phyloP scores from a whole-genome alignment of 768 basidiomycete species.

The Trametes cingulata region DNA sequence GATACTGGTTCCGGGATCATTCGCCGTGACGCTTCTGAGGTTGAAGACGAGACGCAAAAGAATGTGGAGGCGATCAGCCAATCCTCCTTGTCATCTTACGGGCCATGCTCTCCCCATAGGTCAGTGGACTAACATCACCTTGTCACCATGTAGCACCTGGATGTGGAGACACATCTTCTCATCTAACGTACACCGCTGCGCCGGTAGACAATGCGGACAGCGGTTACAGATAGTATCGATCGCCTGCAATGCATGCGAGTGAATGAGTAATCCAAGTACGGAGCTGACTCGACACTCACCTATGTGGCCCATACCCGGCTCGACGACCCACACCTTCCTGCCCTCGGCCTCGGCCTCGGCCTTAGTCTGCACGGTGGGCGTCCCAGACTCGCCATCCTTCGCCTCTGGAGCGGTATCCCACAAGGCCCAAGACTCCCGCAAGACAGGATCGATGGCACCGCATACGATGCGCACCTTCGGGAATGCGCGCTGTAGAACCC shows the following conservation, averaged over 20 bases:
- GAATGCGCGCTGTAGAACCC: conserved; percentile 79
- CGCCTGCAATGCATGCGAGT: conserved; percentile 27
- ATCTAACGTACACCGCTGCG: neutral
- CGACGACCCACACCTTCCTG: conserved; percentile 77
- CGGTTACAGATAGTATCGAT: conserved; percentile 41
- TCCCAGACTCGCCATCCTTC: neutral
- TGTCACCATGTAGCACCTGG: too few species aligned
- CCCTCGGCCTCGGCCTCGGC: conserved; percentile 37
- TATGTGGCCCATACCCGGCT: conserved; percentile 89
- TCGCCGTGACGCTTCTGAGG: too few species aligned
- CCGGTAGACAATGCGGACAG: neutral
- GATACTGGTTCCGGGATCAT: too few species aligned
- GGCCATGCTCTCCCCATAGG: too few species aligned
- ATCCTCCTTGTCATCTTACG: too few species aligned
- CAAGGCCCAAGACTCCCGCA: conserved; percentile 66
- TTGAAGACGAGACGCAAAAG: too few species aligned
- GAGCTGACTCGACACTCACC: conserved; percentile 45
- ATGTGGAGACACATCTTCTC: neutral
- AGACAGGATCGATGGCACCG: conserved; percentile 76
- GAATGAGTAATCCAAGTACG: neutral
- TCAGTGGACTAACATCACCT: too few species aligned
- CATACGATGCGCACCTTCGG: conserved; percentile 83
- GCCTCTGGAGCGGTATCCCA: conserved; percentile 37
- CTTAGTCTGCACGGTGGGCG: conserved; percentile 14
- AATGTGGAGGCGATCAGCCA: too few species aligned